phyloP scores from a whole-genome alignment of 2,329 filamentous ascomycete species.

The Alternaria conjuncta region DNA sequence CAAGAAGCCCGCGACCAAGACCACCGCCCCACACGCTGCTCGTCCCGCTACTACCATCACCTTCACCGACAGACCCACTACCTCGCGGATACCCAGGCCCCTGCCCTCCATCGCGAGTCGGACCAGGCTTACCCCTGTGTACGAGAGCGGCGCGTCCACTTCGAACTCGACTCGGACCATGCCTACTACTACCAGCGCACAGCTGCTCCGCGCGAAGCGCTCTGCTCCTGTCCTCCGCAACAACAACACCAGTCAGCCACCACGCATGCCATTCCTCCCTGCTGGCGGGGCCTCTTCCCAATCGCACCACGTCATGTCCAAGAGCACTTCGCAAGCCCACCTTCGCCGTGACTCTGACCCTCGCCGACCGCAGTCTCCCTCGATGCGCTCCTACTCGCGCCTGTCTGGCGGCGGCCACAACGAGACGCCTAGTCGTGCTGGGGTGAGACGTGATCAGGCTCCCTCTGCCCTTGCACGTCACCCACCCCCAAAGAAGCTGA shows the following conservation, averaged over 20 bases:
- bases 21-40: slow-evolving; percentile 72
- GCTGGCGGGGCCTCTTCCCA: slow-evolving; percentile 75
- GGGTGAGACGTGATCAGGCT: slow-evolving; percentile 53
- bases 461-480: slow-evolving; percentile 58
- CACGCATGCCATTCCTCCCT: slow-evolving; percentile 79
- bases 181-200: slow-evolving; percentile 60
- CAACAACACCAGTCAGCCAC: slow-evolving; percentile 56
- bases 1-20: slow-evolving; percentile 65
- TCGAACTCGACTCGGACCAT: slow-evolving; percentile 62
- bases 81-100: slow-evolving; percentile 81
- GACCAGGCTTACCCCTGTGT: slow-evolving; percentile 83
- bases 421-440: slow-evolving; percentile 57
- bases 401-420: slow-evolving; percentile 57
- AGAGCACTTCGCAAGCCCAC: slow-evolving; percentile 71
- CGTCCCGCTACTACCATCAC: slow-evolving; percentile 82
- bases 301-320: slow-evolving; percentile 79
- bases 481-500: slow-evolving; percentile 61
- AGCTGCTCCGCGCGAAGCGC: slow-evolving; percentile 65
- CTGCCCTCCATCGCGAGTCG: slow-evolving; percentile 58
- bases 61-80: slow-evolving; percentile 76
- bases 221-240: slow-evolving; percentile 65
- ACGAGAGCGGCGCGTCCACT: slow-evolving; percentile 79
- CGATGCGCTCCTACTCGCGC: slow-evolving; percentile 54
- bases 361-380: slow-evolving; percentile 54
- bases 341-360: slow-evolving; percentile 85